Conservation (phyloP, 352 stramenopile species). For the Phytophthora tentaculata region DNA sequence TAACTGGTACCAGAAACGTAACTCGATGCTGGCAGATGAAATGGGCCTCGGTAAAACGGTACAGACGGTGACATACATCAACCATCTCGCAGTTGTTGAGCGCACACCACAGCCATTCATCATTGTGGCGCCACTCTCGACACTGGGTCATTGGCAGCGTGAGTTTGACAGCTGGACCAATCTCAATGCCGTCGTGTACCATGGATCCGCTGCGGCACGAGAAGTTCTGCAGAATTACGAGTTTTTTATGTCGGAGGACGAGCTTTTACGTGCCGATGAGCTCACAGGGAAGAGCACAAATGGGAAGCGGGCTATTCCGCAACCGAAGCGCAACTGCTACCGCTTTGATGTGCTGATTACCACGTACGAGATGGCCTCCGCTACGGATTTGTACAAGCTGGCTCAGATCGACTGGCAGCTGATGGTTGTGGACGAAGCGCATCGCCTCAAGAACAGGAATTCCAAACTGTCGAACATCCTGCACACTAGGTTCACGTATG, state of each 20-base stretch:
- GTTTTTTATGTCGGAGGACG: constrained; percentile 87
- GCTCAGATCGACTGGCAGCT: constrained; percentile 94
- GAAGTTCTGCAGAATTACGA: constrained; percentile 95
- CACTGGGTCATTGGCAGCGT: constrained; percentile 98
- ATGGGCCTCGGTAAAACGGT: constrained; percentile 98
- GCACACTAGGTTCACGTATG: constrained; percentile 76
- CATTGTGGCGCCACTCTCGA: constrained; percentile 97
- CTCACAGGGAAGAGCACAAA: constrained; percentile 35
- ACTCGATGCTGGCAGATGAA: constrained; percentile 99
- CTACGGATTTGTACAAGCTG: constrained; percentile 95
- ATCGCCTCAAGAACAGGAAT: constrained; percentile 98
- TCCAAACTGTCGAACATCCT: constrained; percentile 94
- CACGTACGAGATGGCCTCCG: constrained; percentile 98
- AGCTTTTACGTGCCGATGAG: constrained; percentile 47
- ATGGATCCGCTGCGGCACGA: constrained; percentile 93
- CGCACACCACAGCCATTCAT: constrained; percentile 96
- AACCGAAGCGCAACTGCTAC: constrained; percentile 66
- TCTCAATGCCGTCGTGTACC: constrained; percentile 99
- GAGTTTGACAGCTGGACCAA: constrained; percentile 96
- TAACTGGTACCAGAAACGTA: constrained; percentile 98
- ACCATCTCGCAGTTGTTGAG: constrained; percentile 96
- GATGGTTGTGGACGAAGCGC: constrained; percentile 99
- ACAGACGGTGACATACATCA: constrained; percentile 96
- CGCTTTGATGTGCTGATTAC: constrained; percentile 99
- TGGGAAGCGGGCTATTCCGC: constrained; percentile 31